Conservation (phyloP, 2,329 filamentous ascomycete species). For the Trichoderma endophyticum region DNA sequence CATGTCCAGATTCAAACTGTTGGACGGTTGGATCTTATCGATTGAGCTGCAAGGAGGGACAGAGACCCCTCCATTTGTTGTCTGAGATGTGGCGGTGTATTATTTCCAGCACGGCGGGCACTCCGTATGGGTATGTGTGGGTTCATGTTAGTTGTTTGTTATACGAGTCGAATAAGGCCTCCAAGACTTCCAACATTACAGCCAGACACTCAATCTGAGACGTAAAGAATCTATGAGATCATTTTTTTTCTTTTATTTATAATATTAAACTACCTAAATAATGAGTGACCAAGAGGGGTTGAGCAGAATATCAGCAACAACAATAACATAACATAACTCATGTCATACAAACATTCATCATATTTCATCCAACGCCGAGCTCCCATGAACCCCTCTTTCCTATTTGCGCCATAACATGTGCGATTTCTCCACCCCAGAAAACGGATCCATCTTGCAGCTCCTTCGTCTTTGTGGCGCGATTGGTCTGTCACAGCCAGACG, state of each 20-base stretch:
- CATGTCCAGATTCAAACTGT: neutral
- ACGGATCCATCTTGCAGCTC: neutral
- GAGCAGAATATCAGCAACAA: neutral
- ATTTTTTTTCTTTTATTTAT: neutral
- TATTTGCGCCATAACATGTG: neutral
- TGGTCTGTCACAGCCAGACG: neutral
- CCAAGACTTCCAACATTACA: neutral
- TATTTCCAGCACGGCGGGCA: neutral
- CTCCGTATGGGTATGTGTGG: conserved; percentile 5
- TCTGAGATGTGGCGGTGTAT: conserved; percentile 7
- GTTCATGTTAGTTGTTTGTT: neutral
- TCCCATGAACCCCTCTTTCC: conserved; percentile 1
- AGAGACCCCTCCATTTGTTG: neutral
- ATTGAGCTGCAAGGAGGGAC: neutral
- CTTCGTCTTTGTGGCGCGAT: neutral
- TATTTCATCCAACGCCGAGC: neutral
- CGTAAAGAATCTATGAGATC: neutral
- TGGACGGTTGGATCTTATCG: neutral
- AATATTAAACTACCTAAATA: neutral
- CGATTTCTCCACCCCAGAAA: neutral
- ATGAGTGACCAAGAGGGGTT: neutral
- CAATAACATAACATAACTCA: neutral
- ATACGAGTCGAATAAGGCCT: neutral
- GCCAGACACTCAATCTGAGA: neutral
- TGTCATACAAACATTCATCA: neutral